These are phyloP conservation scores for Geotrichum phurueaensis DNA, from an alignment of 1,139 yeast genomes.

Conservation along the genomic window DNA sequence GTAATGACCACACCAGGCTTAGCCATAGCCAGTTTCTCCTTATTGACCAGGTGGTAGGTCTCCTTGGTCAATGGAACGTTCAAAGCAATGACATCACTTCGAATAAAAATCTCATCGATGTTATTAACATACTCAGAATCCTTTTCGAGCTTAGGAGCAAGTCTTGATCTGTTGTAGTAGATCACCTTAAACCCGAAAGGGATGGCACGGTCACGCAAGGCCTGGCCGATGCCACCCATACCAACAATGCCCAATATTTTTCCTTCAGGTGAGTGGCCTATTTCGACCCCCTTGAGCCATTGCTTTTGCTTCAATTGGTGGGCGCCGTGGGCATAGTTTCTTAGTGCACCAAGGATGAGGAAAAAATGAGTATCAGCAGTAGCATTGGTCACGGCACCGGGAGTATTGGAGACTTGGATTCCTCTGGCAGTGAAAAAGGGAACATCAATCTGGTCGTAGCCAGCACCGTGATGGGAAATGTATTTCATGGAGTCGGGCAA, in stretches of 20 bases:
- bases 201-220: constrained; percentile 56
- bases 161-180: constrained; percentile 57
- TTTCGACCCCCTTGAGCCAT: constrained; percentile 32
- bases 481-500: constrained; percentile 60
- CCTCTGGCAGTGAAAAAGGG: constrained; percentile 44
- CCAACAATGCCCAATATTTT: constrained; percentile 68
- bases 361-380: constrained; percentile 70
- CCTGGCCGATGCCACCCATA: constrained; percentile 78
- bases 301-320: constrained; percentile 36
- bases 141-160: constrained; percentile 48
- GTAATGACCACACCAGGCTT: constrained; percentile 63
- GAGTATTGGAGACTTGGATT: constrained; percentile 61
- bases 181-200: constrained; percentile 62
- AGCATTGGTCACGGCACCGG: constrained; percentile 63
- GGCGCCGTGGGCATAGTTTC: constrained; percentile 48
- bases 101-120: constrained; percentile 50
- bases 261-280: constrained; percentile 52
- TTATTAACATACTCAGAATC: constrained; percentile 46
- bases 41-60: constrained; percentile 53
- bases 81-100: constrained; percentile 55
- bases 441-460: constrained; percentile 65
- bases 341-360: constrained; percentile 51
- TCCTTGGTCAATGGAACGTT: constrained; percentile 55
- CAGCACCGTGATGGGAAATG: constrained; percentile 87
- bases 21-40: constrained; percentile 49